A percentile compares a stretch with the other conserved stretches of the same genome.
These are phyloP conservation scores for Phytophthora palmivora DNA, from an alignment of 352 stramenopile species.

Conservation along the genomic window DNA sequence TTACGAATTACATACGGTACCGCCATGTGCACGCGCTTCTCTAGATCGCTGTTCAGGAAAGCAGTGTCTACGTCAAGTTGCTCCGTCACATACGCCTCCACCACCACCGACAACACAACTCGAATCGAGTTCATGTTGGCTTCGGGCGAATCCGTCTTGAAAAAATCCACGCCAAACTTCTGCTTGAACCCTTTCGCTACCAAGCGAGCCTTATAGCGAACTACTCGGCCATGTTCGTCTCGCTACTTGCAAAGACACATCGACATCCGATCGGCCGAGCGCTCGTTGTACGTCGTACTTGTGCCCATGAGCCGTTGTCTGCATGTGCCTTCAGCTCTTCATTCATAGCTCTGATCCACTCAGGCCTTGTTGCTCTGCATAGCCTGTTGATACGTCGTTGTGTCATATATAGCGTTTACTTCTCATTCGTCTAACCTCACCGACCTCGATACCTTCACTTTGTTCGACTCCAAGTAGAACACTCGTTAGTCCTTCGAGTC, in stretches of 20 bases:
- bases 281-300: background rate
- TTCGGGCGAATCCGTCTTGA: constrained; percentile 2
- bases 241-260: constrained; percentile 11
- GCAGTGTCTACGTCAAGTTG: constrained; percentile 11
- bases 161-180: constrained; percentile 10
- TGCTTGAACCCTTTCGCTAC: constrained; percentile 9
- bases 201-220: constrained; percentile 4
- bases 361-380: too few relatives aligned
- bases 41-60: constrained; percentile 12
- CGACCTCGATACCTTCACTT: constrained; percentile 20
- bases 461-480: constrained; percentile 16
- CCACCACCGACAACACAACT: constrained; percentile 7
- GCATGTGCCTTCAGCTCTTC: too few relatives aligned
- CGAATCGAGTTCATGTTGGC: constrained; percentile 20
- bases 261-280: background rate
- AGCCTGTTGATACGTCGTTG: too few relatives aligned
- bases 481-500: constrained; percentile 28
- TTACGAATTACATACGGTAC: background rate
- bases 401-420: constrained; percentile 14
- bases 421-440: constrained; percentile 25
- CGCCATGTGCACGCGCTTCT: constrained; percentile 6
- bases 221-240: background rate
- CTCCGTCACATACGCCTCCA: too few relatives aligned
- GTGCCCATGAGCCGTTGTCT: constrained; percentile 5
- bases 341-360: too few relatives aligned